Evolutionary conservation across 768 basidiomycete genomes (phyloP), one percentile per base, ranked within the genome.

Genomic region (Leccinum ochraceum): DNA sequence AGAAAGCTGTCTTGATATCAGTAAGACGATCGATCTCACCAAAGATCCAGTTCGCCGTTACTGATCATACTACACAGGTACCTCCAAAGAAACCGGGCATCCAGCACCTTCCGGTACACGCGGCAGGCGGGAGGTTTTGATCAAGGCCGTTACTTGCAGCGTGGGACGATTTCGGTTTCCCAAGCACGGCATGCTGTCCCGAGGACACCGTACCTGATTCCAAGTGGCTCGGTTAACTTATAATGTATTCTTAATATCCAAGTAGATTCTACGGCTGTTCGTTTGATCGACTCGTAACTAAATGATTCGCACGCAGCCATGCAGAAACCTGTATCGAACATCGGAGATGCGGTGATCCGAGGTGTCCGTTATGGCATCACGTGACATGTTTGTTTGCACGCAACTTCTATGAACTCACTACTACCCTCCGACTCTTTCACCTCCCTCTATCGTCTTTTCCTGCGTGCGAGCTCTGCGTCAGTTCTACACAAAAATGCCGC

Each of bases 391-490:
- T 6, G 22, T 49, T 53, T 20, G 42, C 26, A n/a, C 32, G 20
- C 14, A 8, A 20, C 11, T 34, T 34, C 32, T 6, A 67, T 70
- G 70, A 22, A 6, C 28, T 32, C 4, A 7, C 66, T 26, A 6
- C 78, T 1, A 16, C 76, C 78, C 0, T 42, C 73, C 9, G 11
- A 32, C 6, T 66, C 70, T 16, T 82, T 89, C 63, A 84, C 70
- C 11, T 85, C 85, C 60, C 67, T 86, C 1, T 89, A 89, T 63
- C 81, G 87, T 16, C 76, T 89, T 6, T 79, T 84, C 63, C 73
- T 88, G 32, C 80, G 87, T 39, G 78, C 83, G 22, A 75, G 75
- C 22, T 82, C 85, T 20, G 82, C 85, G 11, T 78, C 87, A 2
- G 86, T 88, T 20, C 75, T 88, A 10, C 81, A 86, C 60, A 79